phyloP scores from a whole-genome alignment of 2,329 filamentous ascomycete species.

The Cordyceps cateniannulata region DNA sequence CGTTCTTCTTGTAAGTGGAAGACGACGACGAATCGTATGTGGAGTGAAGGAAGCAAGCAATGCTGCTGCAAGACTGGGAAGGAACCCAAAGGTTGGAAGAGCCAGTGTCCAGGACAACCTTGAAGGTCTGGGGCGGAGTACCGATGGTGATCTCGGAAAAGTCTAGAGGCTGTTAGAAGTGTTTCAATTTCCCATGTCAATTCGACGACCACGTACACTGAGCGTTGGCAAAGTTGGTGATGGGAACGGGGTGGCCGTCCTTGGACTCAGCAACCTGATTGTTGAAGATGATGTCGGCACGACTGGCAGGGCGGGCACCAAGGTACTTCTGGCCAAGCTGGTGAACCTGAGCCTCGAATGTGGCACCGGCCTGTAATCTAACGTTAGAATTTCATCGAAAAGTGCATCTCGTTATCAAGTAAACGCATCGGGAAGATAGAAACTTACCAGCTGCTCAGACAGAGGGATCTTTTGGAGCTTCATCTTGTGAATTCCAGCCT shows the following conservation, averaged over 20 bases:
- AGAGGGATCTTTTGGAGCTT: constrained; percentile 96
- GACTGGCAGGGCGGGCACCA: constrained; percentile 62
- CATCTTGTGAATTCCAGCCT: constrained; percentile 88
- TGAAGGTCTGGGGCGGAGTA: constrained; percentile 89
- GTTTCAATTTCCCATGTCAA: background rate
- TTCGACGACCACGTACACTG: constrained; percentile 66
- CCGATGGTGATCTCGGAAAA: constrained; percentile 95
- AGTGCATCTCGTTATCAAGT: background rate
- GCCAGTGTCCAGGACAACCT: constrained; percentile 96
- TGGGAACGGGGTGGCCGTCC: constrained; percentile 71
- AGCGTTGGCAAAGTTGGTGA: constrained; percentile 97
- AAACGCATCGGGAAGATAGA: background rate
- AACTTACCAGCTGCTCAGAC: constrained; percentile 80
- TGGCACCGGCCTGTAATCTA: constrained; percentile 57
- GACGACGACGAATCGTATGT: constrained; percentile 93
- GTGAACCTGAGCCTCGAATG: constrained; percentile 74
- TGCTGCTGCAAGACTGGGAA: constrained; percentile 81
- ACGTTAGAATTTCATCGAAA: background rate
- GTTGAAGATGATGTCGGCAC: constrained; percentile 74
- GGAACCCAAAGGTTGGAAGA: constrained; percentile 99
- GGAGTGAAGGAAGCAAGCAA: constrained; percentile 94
- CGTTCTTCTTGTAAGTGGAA: constrained; percentile 90
- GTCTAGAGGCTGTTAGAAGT: constrained; percentile 47
- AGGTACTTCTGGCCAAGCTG: constrained; percentile 95
- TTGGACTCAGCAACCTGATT: constrained; percentile 61